Conservation (phyloP, 1,284 basidiomycete genomes). For the Trichosporon coremiiforme region DNA sequence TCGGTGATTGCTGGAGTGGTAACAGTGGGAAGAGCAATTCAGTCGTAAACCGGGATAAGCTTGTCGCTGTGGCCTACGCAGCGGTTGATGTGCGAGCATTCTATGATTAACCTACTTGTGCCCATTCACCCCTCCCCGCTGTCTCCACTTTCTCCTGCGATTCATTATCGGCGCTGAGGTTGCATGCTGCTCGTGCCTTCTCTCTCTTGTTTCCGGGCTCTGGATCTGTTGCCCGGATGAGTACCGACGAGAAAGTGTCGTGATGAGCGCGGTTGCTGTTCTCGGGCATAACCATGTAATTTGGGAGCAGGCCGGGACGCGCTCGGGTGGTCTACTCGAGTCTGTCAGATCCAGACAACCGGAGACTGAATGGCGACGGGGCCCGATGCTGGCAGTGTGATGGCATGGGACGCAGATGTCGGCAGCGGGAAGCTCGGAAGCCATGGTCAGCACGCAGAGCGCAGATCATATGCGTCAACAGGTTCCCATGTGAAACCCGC, state of each 20-base stretch:
- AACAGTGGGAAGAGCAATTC: slow-evolving; percentile 1
- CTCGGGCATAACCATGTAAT: neutral
- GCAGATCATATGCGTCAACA: neutral
- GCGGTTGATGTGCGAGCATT: neutral
- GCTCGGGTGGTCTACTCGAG: slow-evolving; percentile 3
- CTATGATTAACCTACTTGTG: neutral
- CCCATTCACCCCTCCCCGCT: slow-evolving; percentile 1
- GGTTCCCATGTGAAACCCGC: slow-evolving; percentile 8
- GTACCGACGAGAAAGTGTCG: neutral
- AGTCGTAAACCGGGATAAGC: slow-evolving; percentile 1
- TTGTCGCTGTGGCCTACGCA: neutral
- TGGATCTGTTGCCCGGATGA: neutral
- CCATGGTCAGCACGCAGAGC: neutral
- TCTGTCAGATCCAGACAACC: neutral
- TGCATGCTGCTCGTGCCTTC: neutral
- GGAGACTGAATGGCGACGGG: neutral
- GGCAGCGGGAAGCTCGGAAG: slow-evolving; percentile 7
- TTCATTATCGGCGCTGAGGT: neutral
- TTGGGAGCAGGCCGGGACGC: neutral
- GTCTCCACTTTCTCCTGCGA: neutral
- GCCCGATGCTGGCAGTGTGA: neutral
- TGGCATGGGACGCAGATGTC: slow-evolving; percentile 8
- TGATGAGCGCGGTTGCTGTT: neutral
- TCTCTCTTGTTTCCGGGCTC: neutral
- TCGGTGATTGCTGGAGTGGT: neutral